Evolutionary conservation across 2,329 filamentous ascomycete species (phyloP), one percentile per base, ranked within the genome.

Genomic region (Diaporthe caulivora): DNA sequence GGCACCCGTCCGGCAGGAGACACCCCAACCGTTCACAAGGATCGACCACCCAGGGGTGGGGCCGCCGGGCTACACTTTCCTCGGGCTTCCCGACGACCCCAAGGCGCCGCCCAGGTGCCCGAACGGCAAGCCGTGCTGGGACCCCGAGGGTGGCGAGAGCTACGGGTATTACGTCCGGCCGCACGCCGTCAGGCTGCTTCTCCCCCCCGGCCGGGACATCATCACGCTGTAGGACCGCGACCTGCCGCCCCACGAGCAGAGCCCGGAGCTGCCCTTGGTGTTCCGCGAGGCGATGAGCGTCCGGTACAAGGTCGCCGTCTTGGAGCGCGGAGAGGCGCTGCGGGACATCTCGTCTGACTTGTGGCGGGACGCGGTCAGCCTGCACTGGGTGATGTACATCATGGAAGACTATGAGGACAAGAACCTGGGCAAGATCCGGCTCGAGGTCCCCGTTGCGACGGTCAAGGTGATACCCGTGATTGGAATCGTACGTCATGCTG

Each of bases 291-390:
- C 90, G 75, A 92, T 93, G 90, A 81, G 84, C 69, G 87, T 93
- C 55, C 89, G 92, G 47, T 84, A 90, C 74, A 78, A 82, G 24
- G 91, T 93, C 70, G 93, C 92, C 77, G 88, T 92, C 31, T 49
- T 83, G 10, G 91, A 92, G 78, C 91, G 93, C 78, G 78, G 82
- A 0, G 84, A 7, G 3, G 21, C 18, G 1, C 21, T 31, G 53
- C 26, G 21, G 17, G 53, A 54, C 17, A 54, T 54, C 26, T 13
- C 53, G 26, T 10, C 26, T 31, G 53, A 54, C 91, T 18, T 86
- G 89, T 0, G 82, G 91, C 0, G 90, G 93, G 49, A 90, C 91
- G 76, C 95, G 98, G 82, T 88, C 94, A 76, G 96, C 98, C 84
- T 64, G 18, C 58, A 47, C n/a, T 47, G n/a, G 40, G 58, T 64